Percentiles rank a stretch among this genome's conserved stretches.
phyloP scores from a whole-genome alignment of 768 basidiomycete genomes.

The Albatrellus ellisii region DNA sequence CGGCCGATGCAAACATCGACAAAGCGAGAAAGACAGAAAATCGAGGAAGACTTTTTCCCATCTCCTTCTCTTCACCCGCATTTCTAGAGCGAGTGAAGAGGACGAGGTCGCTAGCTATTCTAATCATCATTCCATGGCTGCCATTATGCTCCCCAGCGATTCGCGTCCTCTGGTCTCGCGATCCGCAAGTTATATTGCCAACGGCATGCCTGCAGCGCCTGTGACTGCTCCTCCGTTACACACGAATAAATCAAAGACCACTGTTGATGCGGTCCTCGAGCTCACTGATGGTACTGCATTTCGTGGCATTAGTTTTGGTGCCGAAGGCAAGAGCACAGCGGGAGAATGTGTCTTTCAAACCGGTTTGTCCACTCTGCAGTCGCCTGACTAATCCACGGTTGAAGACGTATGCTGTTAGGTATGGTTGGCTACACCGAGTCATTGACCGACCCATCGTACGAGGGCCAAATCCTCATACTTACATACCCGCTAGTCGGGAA shows the following conservation, averaged over 20 bases:
- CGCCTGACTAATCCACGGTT: constrained; percentile 3
- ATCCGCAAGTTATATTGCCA: constrained; percentile 27
- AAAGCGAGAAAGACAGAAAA: neutral
- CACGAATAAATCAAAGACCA: constrained; percentile 6
- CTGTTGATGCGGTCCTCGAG: constrained; percentile 66
- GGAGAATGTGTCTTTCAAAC: constrained; percentile 99
- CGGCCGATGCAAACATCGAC: neutral
- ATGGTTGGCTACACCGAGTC: constrained; percentile 99
- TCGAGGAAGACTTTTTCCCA: constrained; percentile 1
- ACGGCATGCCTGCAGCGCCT: constrained; percentile 23
- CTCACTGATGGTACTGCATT: constrained; percentile 82
- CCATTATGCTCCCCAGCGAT: constrained; percentile 1
- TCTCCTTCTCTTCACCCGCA: constrained; percentile 9
- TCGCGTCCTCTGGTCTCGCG: constrained; percentile 32
- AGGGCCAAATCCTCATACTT: constrained; percentile 93
- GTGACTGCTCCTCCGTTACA: constrained; percentile 22
- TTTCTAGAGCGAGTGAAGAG: constrained; percentile 10
- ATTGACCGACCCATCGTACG: constrained; percentile 95
- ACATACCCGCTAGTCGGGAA: constrained; percentile 97
- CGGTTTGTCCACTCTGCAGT: constrained; percentile 37
- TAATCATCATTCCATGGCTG: constrained; percentile 1
- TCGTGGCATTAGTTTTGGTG: constrained; percentile 88
- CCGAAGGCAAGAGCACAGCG: constrained; percentile 77
- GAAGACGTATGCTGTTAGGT: constrained; percentile 34
- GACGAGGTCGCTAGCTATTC: constrained; percentile 2